A percentile compares a stretch with the other conserved stretches of the same genome.
phyloP scores from a whole-genome alignment of 371 early-diverging fungal species.

The Haplosporangium sp. region DNA sequence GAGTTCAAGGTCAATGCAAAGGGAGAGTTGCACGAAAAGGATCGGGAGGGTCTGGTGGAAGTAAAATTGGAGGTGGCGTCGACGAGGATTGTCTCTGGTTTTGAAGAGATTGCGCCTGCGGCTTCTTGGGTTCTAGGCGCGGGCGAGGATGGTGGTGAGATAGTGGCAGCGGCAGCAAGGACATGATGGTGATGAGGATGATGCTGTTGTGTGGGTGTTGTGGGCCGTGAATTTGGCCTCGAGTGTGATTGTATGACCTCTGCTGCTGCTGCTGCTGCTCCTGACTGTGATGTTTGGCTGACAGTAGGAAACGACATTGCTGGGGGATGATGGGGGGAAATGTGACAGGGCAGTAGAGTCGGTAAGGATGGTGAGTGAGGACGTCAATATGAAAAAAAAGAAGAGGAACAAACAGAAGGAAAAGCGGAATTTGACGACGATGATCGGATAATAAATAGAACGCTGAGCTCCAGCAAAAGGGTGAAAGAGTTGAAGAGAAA shows the following conservation, averaged over 20 bases:
- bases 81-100: background rate
- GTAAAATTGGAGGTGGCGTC: background rate
- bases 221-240: too few relatives aligned
- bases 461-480: background rate
- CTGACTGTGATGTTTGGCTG: background rate
- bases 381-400: background rate
- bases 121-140: background rate
- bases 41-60: background rate
- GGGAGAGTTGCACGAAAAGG: background rate
- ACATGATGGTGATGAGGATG: background rate
- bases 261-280: background rate
- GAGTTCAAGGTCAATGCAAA: conserved; percentile 1
- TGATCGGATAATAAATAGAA: too few relatives aligned
- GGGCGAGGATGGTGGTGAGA: background rate
- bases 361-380: background rate
- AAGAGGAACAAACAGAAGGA: conserved; percentile 1
- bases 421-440: too few relatives aligned
- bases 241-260: background rate
- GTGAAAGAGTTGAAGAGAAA: background rate
- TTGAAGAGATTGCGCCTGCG: background rate
- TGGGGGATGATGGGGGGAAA: background rate
- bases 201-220: background rate
- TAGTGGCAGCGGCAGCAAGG: background rate
- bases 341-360: background rate
- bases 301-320: background rate